phyloP scores from a whole-genome alignment of 1,284 basidiomycete species.

The Sporisorium graminicola region DNA sequence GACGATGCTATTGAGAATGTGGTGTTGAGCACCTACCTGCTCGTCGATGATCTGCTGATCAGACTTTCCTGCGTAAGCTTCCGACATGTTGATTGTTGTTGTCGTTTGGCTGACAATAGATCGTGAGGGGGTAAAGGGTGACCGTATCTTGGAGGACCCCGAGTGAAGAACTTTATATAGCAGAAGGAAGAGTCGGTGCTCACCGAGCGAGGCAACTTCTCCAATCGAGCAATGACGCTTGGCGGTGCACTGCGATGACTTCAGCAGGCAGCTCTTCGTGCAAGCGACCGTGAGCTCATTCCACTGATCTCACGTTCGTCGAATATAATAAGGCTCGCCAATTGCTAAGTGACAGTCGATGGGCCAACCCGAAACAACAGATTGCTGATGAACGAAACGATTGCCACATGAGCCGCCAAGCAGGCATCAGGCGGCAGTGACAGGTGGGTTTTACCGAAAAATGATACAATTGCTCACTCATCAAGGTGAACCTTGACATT shows the following conservation, averaged over 20 bases:
- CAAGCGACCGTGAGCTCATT: constrained; percentile 28
- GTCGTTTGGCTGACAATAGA: neutral
- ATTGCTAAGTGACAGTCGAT: too few relatives aligned
- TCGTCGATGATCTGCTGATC: constrained; percentile 63
- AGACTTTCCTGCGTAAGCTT: constrained; percentile 58
- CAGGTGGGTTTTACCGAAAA: constrained; percentile 9
- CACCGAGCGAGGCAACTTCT: neutral
- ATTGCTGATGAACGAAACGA: too few relatives aligned
- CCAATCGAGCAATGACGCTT: neutral
- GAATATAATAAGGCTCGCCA: neutral
- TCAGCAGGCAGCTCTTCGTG: constrained; percentile 14
- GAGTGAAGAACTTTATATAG: constrained; percentile 6
- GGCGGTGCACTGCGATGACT: constrained; percentile 15
- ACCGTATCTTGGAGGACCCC: neutral
- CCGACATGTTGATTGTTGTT: constrained; percentile 45
- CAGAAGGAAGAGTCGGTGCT: neutral
- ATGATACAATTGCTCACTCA: constrained; percentile 49
- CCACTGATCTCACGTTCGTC: neutral
- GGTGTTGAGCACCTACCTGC: constrained; percentile 24
- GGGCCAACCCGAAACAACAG: too few relatives aligned
- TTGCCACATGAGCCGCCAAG: too few relatives aligned
- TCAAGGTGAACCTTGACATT: constrained; percentile 10
- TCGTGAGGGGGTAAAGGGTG: neutral
- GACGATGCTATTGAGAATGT: neutral
- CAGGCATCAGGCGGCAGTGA: too few relatives aligned